Percentiles rank a stretch among this genome's conserved stretches.
Evolutionary conservation across 129 eudicot species (phyloP).

Genomic region (Arctium lappa): DNA sequence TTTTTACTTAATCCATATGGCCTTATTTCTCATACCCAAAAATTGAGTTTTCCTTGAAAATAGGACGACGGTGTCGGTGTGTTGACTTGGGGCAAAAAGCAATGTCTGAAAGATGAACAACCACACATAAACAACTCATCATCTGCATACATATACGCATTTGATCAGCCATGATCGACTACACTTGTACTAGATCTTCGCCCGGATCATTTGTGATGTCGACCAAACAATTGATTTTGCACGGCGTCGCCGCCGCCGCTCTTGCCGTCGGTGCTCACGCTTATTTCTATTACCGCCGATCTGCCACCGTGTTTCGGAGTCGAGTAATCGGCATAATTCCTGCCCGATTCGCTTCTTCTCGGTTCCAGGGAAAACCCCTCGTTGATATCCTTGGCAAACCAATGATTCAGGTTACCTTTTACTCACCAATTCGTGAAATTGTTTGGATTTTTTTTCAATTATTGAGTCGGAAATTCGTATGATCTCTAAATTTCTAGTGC

Average conservation of each 20-base stretch:
- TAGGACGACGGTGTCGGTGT: no score
- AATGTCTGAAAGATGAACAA: no score
- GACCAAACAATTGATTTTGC: conserved; percentile 52
- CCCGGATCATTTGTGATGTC: conserved; percentile 38
- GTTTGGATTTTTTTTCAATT: background rate
- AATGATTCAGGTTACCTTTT: conserved; percentile 79
- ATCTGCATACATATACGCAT: background rate
- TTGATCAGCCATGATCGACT: background rate
- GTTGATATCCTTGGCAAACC: conserved; percentile 93
- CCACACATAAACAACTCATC: background rate
- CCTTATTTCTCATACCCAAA: no score
- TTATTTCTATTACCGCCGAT: conserved; percentile 51
- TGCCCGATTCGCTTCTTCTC: conserved; percentile 85
- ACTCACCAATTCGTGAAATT: background rate
- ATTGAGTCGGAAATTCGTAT: background rate
- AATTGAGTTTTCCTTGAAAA: no score
- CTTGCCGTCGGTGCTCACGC: conserved; percentile 69
- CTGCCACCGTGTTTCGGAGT: conserved; percentile 55
- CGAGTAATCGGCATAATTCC: conserved; percentile 96
- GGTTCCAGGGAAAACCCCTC: conserved; percentile 89
- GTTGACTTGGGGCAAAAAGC: no score
- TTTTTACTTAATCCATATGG: no score
- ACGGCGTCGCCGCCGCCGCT: conserved; percentile 61
- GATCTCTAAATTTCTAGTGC: background rate
- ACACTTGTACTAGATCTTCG: conserved; percentile 27